These are phyloP conservation scores for Beauveria bassiana DNA, from an alignment of 2,329 filamentous ascomycete species.

Conservation along the genomic window DNA sequence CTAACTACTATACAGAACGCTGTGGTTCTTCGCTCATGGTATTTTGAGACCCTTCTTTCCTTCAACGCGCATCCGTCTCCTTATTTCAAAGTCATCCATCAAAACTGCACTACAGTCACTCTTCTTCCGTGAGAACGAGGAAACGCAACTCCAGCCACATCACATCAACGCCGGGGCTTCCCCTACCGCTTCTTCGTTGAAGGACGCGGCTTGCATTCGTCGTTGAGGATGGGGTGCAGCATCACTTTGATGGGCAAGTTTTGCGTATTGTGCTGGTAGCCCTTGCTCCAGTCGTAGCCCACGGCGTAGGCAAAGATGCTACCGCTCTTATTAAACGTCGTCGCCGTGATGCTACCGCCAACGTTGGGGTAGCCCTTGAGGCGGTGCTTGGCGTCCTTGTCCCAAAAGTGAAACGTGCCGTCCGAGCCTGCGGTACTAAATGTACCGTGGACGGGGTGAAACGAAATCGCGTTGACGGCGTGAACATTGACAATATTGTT, in stretches of 20 bases:
- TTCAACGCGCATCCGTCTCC: background rate
- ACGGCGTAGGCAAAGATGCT: conserved; percentile 82
- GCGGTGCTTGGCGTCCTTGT: conserved; percentile 83
- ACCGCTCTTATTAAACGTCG: conserved; percentile 83
- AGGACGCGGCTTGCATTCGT: conserved; percentile 56
- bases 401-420: conserved; percentile 96
- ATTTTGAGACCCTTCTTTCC: background rate
- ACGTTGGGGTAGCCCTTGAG: conserved; percentile 82
- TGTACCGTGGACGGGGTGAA: conserved; percentile 95
- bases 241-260: conserved; percentile 73
- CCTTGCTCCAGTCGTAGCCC: conserved; percentile 98
- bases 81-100: background rate
- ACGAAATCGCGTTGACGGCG: conserved; percentile 93
- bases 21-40: background rate
- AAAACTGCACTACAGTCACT: background rate
- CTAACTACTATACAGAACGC: conserved; percentile 7
- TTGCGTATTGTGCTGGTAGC: conserved; percentile 75
- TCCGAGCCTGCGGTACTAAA: conserved; percentile 95
- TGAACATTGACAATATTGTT: conserved; percentile 81
- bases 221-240: conserved; percentile 64
- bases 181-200: conserved; percentile 51
- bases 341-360: conserved; percentile 80
- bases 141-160: background rate
- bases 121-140: too few relatives aligned
- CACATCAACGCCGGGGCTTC: background rate